Base-by-base conservation (phyloP, 345 rosid genomes). In the Geranium rotundifolium region DNA sequence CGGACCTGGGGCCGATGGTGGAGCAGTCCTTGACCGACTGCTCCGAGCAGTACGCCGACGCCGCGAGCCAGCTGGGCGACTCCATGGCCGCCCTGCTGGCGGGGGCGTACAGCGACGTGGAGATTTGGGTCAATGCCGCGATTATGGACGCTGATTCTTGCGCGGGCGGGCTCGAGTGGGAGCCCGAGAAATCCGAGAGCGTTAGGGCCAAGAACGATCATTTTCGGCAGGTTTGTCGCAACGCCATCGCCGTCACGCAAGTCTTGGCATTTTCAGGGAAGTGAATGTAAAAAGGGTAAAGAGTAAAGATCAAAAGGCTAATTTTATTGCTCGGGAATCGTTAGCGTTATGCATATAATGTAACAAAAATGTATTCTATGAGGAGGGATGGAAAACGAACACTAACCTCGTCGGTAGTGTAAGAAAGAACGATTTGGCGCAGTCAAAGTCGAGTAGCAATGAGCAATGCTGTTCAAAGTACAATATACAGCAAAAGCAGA, bases 21-120 rank as follows among this genome's bases (percentile, higher is more conserved):
- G 65, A 71, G 29, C 76, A 71, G 59, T 65, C 58, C 49, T 65
- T 75, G 16, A 13, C 17, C 18, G 69, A 75, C 19, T 75, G 72
- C 65, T 58, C 16, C 3, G 72, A 75, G 1, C 63, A 60, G 13
- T 71, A 75, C 64, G 5, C 20, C 17, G 75, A 75, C 60, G 75
- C 67, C 14, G 55, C 63, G 29, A 16, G 49, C 55, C 79, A 71
- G 60, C 56, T 71, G 14, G 76, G 65, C 52, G 63, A 65, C 41
- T 68, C 79, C 18, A 17, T 67, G n/a, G 65, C 63, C 17, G 71
- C 71, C 2, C 31, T 66, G 63, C 5, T 65, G 17, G 49, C 57
- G 10, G 19, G 63, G 4, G 68, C 54, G n/a, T 14, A 29, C 19
- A 12, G 18, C 13, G 65, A 69, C 29, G 64, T 68, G 41, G 14